Evolutionary conservation across 306 rosid species (phyloP).

Genomic region (peach (Prunus persica)): DNA sequence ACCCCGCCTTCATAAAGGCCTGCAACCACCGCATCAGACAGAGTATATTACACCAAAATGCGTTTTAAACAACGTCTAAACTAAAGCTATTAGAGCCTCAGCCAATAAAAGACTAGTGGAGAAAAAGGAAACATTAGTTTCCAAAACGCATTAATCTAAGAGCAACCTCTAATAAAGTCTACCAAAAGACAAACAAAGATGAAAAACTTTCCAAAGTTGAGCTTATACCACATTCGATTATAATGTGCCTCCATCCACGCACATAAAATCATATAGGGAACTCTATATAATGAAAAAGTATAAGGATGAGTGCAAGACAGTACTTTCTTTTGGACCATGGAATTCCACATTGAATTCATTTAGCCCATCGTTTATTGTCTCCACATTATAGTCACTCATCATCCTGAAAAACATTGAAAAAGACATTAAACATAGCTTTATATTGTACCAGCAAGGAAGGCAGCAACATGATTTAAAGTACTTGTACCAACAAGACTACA

Average conservation of each 20-base stretch:
- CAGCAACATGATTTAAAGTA: constrained; percentile 1
- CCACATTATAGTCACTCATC: constrained; percentile 99
- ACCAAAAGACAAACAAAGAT: not conserved
- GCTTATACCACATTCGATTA: not conserved
- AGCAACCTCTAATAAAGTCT: not conserved
- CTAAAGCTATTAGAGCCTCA: not conserved
- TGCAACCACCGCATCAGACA: constrained; percentile 39
- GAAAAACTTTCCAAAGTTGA: not conserved
- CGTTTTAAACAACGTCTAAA: not conserved
- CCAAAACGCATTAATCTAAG: not conserved
- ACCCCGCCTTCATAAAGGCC: constrained; percentile 95
- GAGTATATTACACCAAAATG: constrained; percentile 11
- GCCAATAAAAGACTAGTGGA: not conserved
- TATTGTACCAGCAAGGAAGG: not conserved
- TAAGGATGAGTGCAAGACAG: constrained; percentile 15
- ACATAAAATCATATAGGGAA: not conserved
- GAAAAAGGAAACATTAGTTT: not conserved
- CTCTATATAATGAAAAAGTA: not conserved
- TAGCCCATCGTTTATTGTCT: constrained; percentile 94
- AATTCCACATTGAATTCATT: constrained; percentile 92
- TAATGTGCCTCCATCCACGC: not conserved
- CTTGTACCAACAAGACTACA: not conserved
- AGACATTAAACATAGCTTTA: constrained; percentile 15
- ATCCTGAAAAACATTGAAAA: constrained; percentile 60
- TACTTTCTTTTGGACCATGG: constrained; percentile 99